Conservation (phyloP, 768 basidiomycete genomes). For the Harrya chromipes region DNA sequence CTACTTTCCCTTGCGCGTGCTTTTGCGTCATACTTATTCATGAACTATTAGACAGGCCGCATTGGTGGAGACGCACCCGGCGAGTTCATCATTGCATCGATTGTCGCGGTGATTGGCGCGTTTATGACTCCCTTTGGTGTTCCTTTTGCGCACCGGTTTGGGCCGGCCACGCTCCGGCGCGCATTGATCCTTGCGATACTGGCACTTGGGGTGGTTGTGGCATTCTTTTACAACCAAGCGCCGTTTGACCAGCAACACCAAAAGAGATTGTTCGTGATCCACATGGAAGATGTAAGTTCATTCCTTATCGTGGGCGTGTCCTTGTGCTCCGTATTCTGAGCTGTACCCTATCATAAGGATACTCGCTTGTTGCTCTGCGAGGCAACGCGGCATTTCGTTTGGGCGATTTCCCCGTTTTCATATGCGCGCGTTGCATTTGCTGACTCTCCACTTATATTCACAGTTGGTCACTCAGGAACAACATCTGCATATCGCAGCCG, state of each 20-base stretch:
- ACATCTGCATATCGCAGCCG: conserved; percentile 75
- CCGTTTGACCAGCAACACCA: conserved; percentile 87
- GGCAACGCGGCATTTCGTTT: too few relatives aligned
- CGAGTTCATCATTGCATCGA: conserved; percentile 83
- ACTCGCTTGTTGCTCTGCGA: too few relatives aligned
- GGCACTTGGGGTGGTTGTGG: conserved; percentile 49
- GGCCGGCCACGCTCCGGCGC: conserved; percentile 36
- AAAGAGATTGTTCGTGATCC: conserved; percentile 79
- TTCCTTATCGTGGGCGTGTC: too few relatives aligned
- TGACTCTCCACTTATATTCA: background rate
- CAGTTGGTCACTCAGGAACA: conserved; percentile 72
- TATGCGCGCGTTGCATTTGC: background rate
- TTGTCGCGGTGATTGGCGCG: conserved; percentile 57
- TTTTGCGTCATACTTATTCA: conserved; percentile 3
- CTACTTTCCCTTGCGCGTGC: background rate
- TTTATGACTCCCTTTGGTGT: conserved; percentile 57
- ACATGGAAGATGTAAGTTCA: conserved; percentile 75
- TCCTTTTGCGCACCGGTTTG: conserved; percentile 76
- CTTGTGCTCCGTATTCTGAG: too few relatives aligned
- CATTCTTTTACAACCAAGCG: conserved; percentile 52
- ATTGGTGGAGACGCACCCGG: conserved; percentile 80
- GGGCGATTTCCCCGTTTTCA: too few relatives aligned
- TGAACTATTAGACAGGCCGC: conserved; percentile 62
- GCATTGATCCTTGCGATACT: conserved; percentile 45
- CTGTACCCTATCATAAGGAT: too few relatives aligned